phyloP scores from a whole-genome alignment of 202 grass and related monocot species.

The Carex arenaria region DNA sequence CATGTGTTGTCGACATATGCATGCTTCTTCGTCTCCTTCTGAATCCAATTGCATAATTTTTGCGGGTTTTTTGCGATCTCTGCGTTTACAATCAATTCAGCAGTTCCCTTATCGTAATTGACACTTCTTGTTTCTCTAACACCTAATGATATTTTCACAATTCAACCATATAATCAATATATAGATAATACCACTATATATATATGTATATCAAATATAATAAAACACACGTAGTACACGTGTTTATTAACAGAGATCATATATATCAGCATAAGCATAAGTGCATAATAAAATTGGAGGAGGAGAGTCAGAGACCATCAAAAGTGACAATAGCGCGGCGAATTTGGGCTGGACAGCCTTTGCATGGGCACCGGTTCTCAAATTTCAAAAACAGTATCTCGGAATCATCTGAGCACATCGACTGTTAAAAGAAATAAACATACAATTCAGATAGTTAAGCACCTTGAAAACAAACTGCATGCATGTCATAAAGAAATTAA shows the following conservation, averaged over 20 bases:
- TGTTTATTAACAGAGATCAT: neutral
- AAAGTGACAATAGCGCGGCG: constrained; percentile 9
- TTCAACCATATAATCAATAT: neutral
- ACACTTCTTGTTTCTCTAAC: constrained; percentile 23
- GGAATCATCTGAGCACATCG: constrained; percentile 13
- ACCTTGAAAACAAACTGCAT: neutral
- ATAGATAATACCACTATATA: neutral
- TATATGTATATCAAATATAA: neutral
- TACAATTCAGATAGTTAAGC: neutral
- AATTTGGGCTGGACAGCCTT: constrained; percentile 8
- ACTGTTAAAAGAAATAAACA: constrained; percentile 2
- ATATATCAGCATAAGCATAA: too few species aligned
- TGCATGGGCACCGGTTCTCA: constrained; percentile 17
- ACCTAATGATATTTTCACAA: neutral
- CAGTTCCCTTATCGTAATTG: constrained; percentile 11
- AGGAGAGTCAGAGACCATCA: constrained; percentile 2
- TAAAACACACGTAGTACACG: neutral
- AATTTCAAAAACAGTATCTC: constrained; percentile 14
- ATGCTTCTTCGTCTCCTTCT: constrained; percentile 1
- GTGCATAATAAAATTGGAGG: neutral
- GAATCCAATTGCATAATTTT: constrained; percentile 9
- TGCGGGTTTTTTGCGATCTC: constrained; percentile 1
- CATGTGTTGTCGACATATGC: constrained; percentile 1
- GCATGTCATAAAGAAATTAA: neutral
- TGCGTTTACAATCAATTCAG: constrained; percentile 6